Base-by-base conservation (phyloP, 2,329 filamentous ascomycete genomes). In the Diaporthe eres region DNA sequence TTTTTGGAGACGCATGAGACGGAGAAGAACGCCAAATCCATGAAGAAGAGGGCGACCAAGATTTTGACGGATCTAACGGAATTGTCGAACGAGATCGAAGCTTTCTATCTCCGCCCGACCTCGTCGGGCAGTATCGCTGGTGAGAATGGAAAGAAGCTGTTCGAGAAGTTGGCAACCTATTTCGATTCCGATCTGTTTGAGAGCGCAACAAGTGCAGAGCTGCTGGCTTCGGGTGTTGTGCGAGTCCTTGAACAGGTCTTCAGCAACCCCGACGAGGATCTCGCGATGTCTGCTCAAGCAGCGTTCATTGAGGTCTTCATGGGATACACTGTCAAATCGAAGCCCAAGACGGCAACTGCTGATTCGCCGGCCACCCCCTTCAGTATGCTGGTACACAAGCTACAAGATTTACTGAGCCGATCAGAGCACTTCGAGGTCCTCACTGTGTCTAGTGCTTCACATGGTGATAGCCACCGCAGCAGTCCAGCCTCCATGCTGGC, bases 391-490 rank as follows among this genome's bases (percentile, higher is more conserved):
- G 93, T 98, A 55, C 94, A 96, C 83, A 99, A 99, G 84, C 88
- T 99, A 44, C 97, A 99, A 85, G 97, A 99, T 85, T 87, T 99
- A 75, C 90, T 99, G 74, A 99, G 97, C 87, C 93, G 97, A 79
- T 97, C 96, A 47, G 97, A 99, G 86, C 96, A 98, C 87, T 99
- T 98, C 80, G 97, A 99, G 82, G 96, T 99, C 60, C 91, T 98
- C 77, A 99, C 97, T 10, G 96, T 98, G 74, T 98, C 97, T 80
- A 93, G 94, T 7, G 94, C 96, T 79, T 51, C 75, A 31, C 74
- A 77, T 34, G 55, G 63, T 19, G 96, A 98, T 82, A 95, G 94
- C 72, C 97, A 95, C 79, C 92, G 96, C 76, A 75, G 76, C 37
- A 97, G 93, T 84, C 95, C 96, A 31, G 93, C 96, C 0, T 97